Percentiles rank a stretch among this genome's conserved stretches.
These are phyloP conservation scores for Pythium phragmiticola DNA, from an alignment of 352 stramenopile species.

Conservation along the genomic window DNA sequence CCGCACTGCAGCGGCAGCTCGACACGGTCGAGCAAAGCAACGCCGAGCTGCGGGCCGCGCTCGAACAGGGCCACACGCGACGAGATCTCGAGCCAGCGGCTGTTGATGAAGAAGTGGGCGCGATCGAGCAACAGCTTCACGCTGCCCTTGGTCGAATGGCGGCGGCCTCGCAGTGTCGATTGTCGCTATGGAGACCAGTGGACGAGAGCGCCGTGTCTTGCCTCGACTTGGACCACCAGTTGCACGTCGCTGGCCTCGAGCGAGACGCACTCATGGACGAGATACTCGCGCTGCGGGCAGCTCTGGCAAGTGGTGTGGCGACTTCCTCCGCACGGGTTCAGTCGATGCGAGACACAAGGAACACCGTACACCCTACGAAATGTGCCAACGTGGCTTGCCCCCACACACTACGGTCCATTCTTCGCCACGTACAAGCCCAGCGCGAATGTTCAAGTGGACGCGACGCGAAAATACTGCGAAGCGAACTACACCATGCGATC, in stretches of 20 bases:
- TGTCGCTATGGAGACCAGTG: background rate
- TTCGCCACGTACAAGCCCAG: background rate
- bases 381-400: conserved; percentile 13
- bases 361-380: background rate
- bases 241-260: conserved; percentile 2
- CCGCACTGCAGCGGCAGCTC: conserved; percentile 15
- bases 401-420: conserved; percentile 1
- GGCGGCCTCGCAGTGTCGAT: background rate
- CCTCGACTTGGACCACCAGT: conserved; percentile 19
- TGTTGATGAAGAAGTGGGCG: background rate
- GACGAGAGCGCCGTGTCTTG: background rate
- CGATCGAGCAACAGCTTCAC: conserved; percentile 13
- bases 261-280: conserved; percentile 12
- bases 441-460: background rate
- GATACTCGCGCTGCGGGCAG: conserved; percentile 7
- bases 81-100: background rate
- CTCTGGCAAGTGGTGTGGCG: background rate
- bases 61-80: background rate
- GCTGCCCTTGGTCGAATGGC: conserved; percentile 19
- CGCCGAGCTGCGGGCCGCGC: background rate
- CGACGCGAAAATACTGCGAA: conserved; percentile 3
- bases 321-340: background rate
- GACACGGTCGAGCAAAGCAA: conserved; percentile 15
- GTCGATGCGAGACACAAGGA: background rate
- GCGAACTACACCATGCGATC: conserved; percentile 12